Base-by-base conservation (phyloP, 768 basidiomycete species). In the Ramaria rubella region DNA sequence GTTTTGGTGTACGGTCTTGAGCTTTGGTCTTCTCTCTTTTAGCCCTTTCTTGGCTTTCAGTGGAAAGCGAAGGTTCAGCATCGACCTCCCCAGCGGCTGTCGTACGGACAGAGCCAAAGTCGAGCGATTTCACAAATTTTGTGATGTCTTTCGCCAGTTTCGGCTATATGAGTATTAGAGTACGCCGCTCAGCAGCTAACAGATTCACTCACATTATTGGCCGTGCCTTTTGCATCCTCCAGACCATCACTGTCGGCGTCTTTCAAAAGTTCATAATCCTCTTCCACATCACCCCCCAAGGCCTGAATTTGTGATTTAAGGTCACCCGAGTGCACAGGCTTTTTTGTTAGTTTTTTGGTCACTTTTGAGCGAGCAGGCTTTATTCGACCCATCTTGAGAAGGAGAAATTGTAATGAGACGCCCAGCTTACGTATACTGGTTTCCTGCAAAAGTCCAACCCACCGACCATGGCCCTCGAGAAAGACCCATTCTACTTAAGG, bases 401-500 rank as follows among this genome's bases (percentile, higher is more conserved):
- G 24, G 43, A 42, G 26, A 52, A 52, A 52, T 34, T 52, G 7
- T n/a, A 43, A 24, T 42, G 52, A 54, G 27, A 26, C 43, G 52
- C 52, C 29, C 27, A 27, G 52, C n/a, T 54, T 54, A 54, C 52
- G 52, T 54, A 54, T 14, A 17, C 40, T 43, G 11, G 7, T 48
- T 29, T 33, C 46, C 46, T 48, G 14, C 52, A n/a, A 19, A 38
- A 19, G 17, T 30, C 44, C 44, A 30, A 19, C 29, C 14, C 29
- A 9, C 19, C 43, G 19, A 34, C 43, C 6, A 56, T 56, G 55
- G 63, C 71, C 27, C 69, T 72, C 65, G 86, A 87, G 60, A 85
- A 78, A 61, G 87, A 90, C 64, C 87, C 87, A 2, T 90, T 90
- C 70, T 90, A 90, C 70, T 76, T 90, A 60, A 80, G 87, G 87